Conservation (phyloP, 2,329 filamentous ascomycete species). For the Davidsoniella neocaledoniae region DNA sequence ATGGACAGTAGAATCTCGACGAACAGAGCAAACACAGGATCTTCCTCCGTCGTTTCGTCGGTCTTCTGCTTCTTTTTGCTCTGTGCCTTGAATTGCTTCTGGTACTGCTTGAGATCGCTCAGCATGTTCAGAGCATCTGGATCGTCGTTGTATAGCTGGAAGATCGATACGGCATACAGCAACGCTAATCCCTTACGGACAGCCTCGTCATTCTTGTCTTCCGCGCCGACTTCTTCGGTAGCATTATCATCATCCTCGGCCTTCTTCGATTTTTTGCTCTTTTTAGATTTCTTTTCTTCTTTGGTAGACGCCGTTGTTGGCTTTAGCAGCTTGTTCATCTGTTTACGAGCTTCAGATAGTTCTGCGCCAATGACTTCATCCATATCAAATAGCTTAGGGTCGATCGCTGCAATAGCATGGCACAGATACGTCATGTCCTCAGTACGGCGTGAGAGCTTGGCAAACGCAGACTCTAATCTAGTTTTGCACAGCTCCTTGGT, state of each 20-base stretch:
- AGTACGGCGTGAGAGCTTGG: constrained; percentile 36
- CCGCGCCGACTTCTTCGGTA: constrained; percentile 13
- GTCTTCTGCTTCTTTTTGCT: constrained; percentile 32
- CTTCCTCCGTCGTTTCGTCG: constrained; percentile 29
- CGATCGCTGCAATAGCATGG: constrained; percentile 35
- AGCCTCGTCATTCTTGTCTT: constrained; percentile 21
- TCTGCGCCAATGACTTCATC: constrained; percentile 37
- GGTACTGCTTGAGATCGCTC: constrained; percentile 64
- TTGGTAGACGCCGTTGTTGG: constrained; percentile 17
- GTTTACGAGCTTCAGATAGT: constrained; percentile 33
- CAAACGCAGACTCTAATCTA: constrained; percentile 40
- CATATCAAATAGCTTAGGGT: constrained; percentile 35
- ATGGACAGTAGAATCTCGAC: constrained; percentile 86
- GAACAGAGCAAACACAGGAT: constrained; percentile 33
- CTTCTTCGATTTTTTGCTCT: not conserved
- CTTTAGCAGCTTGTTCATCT: constrained; percentile 36
- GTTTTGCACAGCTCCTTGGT: constrained; percentile 36
- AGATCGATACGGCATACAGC: constrained; percentile 65
- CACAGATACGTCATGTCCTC: constrained; percentile 38
- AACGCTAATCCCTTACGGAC: constrained; percentile 53
- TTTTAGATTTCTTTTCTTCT: constrained; percentile 14
- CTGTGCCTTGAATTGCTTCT: constrained; percentile 42
- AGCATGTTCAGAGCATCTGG: constrained; percentile 69
- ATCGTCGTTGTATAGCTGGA: constrained; percentile 84
- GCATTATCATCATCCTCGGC: not conserved